Conservation (phyloP, 148 eudicot species). For the Suaeda aralocaspica region DNA sequence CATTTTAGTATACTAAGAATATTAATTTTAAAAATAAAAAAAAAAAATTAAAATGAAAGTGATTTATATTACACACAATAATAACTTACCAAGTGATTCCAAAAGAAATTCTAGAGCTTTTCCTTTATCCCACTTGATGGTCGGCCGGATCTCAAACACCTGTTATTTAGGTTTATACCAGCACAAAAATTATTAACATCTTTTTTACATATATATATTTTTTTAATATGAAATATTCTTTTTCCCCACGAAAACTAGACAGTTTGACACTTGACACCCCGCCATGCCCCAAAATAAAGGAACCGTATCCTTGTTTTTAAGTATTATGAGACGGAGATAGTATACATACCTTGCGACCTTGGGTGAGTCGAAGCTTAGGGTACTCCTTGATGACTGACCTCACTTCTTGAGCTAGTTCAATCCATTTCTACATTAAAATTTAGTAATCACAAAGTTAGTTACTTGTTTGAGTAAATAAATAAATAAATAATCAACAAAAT, state of each 20-base stretch:
- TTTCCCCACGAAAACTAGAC: constrained; percentile 6
- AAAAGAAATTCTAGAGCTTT: constrained; percentile 90
- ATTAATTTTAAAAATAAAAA: neutral
- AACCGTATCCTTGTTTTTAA: neutral
- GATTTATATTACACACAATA: neutral
- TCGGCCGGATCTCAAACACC: constrained; percentile 91
- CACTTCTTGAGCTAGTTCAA: constrained; percentile 63
- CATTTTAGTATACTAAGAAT: neutral
- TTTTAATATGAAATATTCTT: constrained; percentile 3
- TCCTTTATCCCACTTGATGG: constrained; percentile 96
- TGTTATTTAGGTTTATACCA: constrained; percentile 22
- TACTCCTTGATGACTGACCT: constrained; percentile 62
- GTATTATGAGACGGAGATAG: neutral
- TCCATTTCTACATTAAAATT: constrained; percentile 54
- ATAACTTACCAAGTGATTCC: constrained; percentile 75
- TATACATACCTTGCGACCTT: constrained; percentile 68
- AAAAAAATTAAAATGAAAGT: neutral
- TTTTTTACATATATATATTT: neutral
- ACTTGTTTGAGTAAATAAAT: neutral
- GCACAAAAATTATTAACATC: neutral
- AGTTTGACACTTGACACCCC: neutral
- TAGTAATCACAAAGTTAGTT: neutral
- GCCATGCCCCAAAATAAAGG: neutral
- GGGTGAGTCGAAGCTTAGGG: constrained; percentile 72
- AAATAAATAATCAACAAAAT: neutral